These are phyloP conservation scores for Rossbeevera mucosa DNA, from an alignment of 768 basidiomycete genomes.

Conservation along the genomic window DNA sequence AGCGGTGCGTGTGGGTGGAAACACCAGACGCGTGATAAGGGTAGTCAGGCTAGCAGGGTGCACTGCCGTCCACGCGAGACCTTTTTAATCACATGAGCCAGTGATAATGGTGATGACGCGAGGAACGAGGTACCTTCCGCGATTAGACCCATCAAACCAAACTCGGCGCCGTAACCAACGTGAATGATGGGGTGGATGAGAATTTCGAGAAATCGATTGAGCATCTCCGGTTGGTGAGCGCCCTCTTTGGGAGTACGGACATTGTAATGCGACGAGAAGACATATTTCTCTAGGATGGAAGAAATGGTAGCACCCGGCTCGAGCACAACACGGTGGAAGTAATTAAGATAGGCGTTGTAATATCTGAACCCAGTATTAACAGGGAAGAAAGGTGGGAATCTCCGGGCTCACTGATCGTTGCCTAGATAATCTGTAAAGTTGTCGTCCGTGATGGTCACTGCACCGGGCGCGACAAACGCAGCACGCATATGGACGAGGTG, in stretches of 20 bases:
- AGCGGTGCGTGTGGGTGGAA: constrained; percentile 18
- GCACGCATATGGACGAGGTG: constrained; percentile 38
- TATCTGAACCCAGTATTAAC: constrained; percentile 14
- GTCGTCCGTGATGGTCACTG: constrained; percentile 23
- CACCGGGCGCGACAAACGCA: constrained; percentile 27
- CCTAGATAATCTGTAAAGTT: constrained; percentile 25
- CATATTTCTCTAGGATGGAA: constrained; percentile 51
- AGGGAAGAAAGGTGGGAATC: background rate
- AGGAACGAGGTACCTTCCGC: constrained; percentile 36
- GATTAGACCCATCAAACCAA: constrained; percentile 55
- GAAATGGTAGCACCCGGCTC: constrained; percentile 29
- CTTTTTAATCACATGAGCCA: constrained; percentile 29
- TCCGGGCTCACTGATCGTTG: constrained; percentile 28
- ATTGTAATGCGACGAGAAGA: constrained; percentile 54
- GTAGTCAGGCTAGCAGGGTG: constrained; percentile 37
- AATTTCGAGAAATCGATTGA: constrained; percentile 54
- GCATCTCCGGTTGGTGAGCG: constrained; percentile 48
- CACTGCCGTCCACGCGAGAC: constrained; percentile 55
- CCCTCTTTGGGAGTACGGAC: constrained; percentile 27
- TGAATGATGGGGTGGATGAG: constrained; percentile 67
- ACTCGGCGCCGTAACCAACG: constrained; percentile 59
- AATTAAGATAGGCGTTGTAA: constrained; percentile 32
- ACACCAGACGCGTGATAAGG: constrained; percentile 34
- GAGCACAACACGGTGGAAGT: constrained; percentile 29
- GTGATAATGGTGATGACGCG: background rate